Conservation (phyloP, 805 yeast species). For the Hanseniaspora singularis region DNA sequence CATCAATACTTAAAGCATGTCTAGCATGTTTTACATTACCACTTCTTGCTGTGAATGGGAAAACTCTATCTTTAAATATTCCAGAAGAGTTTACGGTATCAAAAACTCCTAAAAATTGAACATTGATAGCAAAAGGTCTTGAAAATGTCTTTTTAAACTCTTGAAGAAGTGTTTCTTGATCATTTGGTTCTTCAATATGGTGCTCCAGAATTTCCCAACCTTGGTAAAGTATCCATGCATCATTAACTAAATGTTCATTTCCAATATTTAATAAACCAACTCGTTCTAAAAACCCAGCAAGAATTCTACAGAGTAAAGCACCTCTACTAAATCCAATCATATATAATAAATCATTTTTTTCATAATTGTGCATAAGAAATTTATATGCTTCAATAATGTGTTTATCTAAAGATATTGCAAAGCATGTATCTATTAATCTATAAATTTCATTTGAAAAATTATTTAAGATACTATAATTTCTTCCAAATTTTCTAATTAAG, state of each 20-base stretch:
- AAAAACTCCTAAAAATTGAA: slow-evolving; percentile 55
- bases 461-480: slow-evolving; percentile 17
- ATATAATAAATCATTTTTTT: slow-evolving; percentile 39
- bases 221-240: slow-evolving; percentile 53
- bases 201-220: slow-evolving; percentile 46
- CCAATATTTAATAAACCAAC: slow-evolving; percentile 51
- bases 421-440: slow-evolving; percentile 31
- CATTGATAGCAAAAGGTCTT: slow-evolving; percentile 31
- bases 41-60: slow-evolving; percentile 45
- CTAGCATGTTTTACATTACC: slow-evolving; percentile 46
- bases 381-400: slow-evolving; percentile 50
- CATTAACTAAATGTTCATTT: slow-evolving; percentile 41
- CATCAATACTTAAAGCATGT: slow-evolving; percentile 59
- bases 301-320: slow-evolving; percentile 51
- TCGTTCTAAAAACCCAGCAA: slow-evolving; percentile 53
- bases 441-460: slow-evolving; percentile 19
- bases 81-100: slow-evolving; percentile 64
- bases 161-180: slow-evolving; percentile 35
- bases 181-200: slow-evolving; percentile 39
- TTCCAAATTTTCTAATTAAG: slow-evolving; percentile 17
- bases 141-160: slow-evolving; percentile 48
- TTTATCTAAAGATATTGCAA: slow-evolving; percentile 43
- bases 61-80: slow-evolving; percentile 41
- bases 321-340: slow-evolving; percentile 56
- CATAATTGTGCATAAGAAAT: slow-evolving; percentile 39